Base-by-base conservation (phyloP, 768 basidiomycete species). In the Pluteus cervinus region DNA sequence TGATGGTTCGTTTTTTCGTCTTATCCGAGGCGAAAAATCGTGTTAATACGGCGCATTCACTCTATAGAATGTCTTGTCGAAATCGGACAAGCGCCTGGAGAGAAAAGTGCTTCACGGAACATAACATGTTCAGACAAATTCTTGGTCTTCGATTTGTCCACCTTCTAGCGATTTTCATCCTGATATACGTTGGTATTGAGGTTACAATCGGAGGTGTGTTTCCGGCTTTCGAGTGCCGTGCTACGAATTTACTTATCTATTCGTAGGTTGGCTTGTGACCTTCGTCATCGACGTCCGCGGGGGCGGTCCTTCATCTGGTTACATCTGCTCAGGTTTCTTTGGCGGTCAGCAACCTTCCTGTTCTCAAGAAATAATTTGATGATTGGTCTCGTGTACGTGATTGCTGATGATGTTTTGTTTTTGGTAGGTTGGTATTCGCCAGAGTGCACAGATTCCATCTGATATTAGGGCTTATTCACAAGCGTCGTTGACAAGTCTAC, bases 401-500 rank as follows among this genome's bases (percentile, higher is more conserved):
- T n/a, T n/a, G n/a, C n/a, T n/a, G n/a, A n/a, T n/a, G n/a, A n/a
- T n/a, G n/a, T n/a, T n/a, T n/a, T n/a, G n/a, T n/a, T n/a, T n/a
- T n/a, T n/a, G n/a, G 12, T 51, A 92, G 89, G 86, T 94, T 46
- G 96, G 91, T 31, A 71, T 98, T 36, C 79, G 96, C 38, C 92
- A 97, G 68, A 97, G 93, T 61, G 80, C 89, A 3, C 90, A 93
- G 55, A 98, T 99, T 57, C 92, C 94, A 23, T 86, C 94, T 7
- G 96, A 99, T 63, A 81, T 99, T 34, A 71, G 96, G 47, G 86
- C 92, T 7, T 98, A 98, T 54, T 89, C 96, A 2, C 93, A 97
- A 61, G 84, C 85, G 5, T 65, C 98, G 24, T 70, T 98, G 48
- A 89, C 89, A 1, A 87, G 92, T 6, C 58, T 98, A 34, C 96